Conservation (phyloP, 331 rosid species). For the Prunus yedoensis region DNA sequence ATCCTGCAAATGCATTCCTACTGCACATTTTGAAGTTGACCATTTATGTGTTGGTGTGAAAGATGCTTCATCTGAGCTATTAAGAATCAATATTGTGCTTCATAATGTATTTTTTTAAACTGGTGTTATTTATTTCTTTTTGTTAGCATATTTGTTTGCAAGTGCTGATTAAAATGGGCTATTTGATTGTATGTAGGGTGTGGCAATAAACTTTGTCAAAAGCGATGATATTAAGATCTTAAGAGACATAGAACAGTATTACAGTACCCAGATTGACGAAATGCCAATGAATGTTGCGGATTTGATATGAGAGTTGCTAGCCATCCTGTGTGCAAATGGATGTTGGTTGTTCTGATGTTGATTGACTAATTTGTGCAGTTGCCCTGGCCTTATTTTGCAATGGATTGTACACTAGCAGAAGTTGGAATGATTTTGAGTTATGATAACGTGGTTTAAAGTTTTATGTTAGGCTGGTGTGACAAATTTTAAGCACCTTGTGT, state of each 20-base stretch:
- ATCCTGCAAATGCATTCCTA: neutral
- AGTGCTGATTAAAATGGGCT: neutral
- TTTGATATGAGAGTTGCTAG: conserved; percentile 49
- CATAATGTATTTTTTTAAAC: too few species aligned
- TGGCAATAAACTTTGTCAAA: conserved; percentile 95
- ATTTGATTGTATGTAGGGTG: conserved; percentile 66
- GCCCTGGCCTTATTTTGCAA: neutral
- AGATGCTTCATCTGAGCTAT: too few species aligned
- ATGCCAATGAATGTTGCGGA: conserved; percentile 99
- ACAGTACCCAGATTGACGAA: conserved; percentile 97
- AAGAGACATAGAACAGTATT: conserved; percentile 92
- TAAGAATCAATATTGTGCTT: neutral
- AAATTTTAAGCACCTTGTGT: neutral
- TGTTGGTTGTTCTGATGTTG: neutral
- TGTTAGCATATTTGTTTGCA: neutral
- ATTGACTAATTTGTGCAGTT: conserved; percentile 19
- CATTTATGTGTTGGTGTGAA: too few species aligned
- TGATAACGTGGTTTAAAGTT: neutral
- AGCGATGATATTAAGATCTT: conserved; percentile 92
- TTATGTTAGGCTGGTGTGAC: neutral
- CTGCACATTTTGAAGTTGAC: too few species aligned
- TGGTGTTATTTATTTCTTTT: neutral
- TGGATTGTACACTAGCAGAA: neutral
- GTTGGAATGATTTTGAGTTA: neutral
- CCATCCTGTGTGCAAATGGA: conserved; percentile 12